Base-by-base conservation (phyloP, 257 asterid genomes). In the Primulina tabacum region DNA sequence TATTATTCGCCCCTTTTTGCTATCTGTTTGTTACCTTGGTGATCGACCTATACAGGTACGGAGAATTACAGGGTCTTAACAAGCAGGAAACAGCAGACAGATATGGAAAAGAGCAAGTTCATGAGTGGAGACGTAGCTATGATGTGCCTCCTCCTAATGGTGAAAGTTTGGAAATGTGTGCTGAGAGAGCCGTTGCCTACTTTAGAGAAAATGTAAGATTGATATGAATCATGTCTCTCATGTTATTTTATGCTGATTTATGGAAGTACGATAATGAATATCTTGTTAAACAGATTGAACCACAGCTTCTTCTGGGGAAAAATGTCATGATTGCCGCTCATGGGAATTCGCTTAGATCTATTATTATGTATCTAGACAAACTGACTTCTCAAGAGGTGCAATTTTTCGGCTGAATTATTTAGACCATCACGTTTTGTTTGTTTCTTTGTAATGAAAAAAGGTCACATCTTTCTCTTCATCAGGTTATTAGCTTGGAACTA, bases 91-190 rank as follows among this genome's bases (percentile, higher is more conserved):
- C 98, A 4, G 99, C 98, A 14, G 97, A 89, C 62, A 86, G 88
- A 82, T 91, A 94, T 21, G 99, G 99, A 35, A 82, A 82, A 43
- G 96, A 91, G 68, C 80, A 91, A 81, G 99, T 94, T 77, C 98
- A 91, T 35, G 97, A 82, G 75, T 91, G 99, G 99, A 79, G 99
- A 62, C 96, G 99, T 56, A 94, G 99, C 80, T 94, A 89, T 75
- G 95, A 89, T 76, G 85, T 77, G 58, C 99, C 97, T 70, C 99
- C 99, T 68, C 99, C 98, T 60, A 85, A 88, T 34, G 99, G 99
- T 0, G 99, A 94, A 83, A 94, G 99, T 77, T 85, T 94, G 85
- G 99, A 94, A 82, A 94, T 94, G 96, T 94, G 99, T 76, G 98
- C 97, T 47, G 90, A 86, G 79, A 89, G 99, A 86, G 99, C 98